Evolutionary conservation across 371 early-diverging fungal species (phyloP).

Genomic region (Mucor lusitanicus): DNA sequence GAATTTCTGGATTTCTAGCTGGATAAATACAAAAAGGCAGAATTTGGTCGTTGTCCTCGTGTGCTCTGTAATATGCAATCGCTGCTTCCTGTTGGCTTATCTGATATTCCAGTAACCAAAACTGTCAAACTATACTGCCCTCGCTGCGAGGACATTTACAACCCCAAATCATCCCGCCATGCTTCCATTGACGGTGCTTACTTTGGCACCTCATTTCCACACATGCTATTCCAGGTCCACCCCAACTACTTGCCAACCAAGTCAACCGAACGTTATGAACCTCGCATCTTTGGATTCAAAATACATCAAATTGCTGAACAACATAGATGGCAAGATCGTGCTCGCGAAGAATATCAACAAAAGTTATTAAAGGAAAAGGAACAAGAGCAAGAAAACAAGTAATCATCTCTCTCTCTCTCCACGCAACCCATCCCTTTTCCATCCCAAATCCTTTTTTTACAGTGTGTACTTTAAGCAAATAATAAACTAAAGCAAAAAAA

Average conservation of each 20-base stretch:
- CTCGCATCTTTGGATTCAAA: constrained; percentile 96
- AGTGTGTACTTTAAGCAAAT: not conserved
- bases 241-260: constrained; percentile 80
- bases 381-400: not conserved
- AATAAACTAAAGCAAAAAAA: not conserved
- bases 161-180: constrained; percentile 83
- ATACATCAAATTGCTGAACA: constrained; percentile 84
- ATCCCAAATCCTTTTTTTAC: not conserved
- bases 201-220: constrained; percentile 97
- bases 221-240: constrained; percentile 93
- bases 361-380: constrained; percentile 8
- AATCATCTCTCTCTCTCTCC: not conserved
- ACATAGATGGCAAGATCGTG: constrained; percentile 86
- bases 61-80: constrained; percentile 85
- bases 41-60: constrained; percentile 97
- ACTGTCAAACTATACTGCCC: constrained; percentile 93
- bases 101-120: constrained; percentile 81
- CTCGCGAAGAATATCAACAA: constrained; percentile 63
- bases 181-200: constrained; percentile 94
- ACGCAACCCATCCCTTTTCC: not conserved
- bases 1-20: constrained; percentile 35
- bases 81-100: constrained; percentile 88
- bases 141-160: constrained; percentile 94
- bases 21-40: constrained; percentile 85
- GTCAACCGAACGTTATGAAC: constrained; percentile 78